Evolutionary conservation across 2,329 filamentous ascomycete genomes (phyloP).

Genomic region (Lomentospora prolificans): DNA sequence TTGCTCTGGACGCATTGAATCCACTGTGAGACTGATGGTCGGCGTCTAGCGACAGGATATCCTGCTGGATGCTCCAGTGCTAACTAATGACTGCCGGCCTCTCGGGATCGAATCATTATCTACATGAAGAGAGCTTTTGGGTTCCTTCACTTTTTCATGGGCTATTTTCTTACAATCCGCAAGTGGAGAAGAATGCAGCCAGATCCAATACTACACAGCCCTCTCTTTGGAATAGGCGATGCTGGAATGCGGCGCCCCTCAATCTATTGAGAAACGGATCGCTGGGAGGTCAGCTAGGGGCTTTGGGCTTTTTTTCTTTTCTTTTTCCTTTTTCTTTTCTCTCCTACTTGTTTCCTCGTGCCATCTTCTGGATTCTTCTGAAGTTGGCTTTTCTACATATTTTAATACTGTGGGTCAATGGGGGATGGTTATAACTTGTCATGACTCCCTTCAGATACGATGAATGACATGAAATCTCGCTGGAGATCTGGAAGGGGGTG

Average conservation of each 20-base stretch:
- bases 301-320: background rate
- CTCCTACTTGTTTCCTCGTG: no score
- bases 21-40: background rate
- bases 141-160: background rate
- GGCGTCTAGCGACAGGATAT: background rate
- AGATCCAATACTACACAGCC: background rate
- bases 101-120: background rate
- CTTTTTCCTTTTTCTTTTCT: background rate
- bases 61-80: background rate
- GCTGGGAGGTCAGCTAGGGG: background rate
- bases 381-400: background rate
- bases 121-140: background rate
- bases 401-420: background rate
- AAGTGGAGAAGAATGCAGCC: no score
- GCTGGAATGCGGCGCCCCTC: background rate
- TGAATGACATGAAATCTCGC: background rate
- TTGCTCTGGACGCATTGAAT: background rate
- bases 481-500: background rate
- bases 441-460: background rate
- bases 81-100: background rate
- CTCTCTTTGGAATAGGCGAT: background rate
- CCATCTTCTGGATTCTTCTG: no score
- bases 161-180: no score
- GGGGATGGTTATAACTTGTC: background rate
- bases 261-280: background rate